Conservation (phyloP, 2,329 filamentous ascomycete genomes). For the Nigrospora osmanthi region DNA sequence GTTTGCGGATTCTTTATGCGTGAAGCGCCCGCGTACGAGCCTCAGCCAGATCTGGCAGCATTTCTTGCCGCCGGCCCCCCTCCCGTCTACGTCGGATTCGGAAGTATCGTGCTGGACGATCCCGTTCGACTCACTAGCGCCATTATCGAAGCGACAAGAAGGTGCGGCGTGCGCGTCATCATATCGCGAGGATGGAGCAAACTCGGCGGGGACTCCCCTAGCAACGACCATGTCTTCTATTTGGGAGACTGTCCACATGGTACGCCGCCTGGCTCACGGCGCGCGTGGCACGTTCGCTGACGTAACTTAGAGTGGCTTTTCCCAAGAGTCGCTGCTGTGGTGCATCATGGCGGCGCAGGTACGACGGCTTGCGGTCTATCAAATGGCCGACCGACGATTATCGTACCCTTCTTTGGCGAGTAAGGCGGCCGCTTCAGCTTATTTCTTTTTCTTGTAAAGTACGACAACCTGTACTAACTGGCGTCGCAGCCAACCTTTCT, state of each 20-base stretch:
- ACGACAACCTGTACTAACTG: no score
- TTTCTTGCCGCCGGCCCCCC: conserved; percentile 61
- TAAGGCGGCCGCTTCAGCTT: conserved; percentile 9
- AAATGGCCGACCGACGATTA: conserved; percentile 52
- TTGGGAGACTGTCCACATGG: conserved; percentile 53
- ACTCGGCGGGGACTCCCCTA: conserved; percentile 37
- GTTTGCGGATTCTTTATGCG: conserved; percentile 73
- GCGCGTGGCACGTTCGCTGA: no score
- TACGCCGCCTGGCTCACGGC: no score
- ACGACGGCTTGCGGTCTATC: conserved; percentile 57
- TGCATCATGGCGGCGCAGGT: conserved; percentile 59
- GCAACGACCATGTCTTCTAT: conserved; percentile 44
- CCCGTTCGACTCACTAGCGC: conserved; percentile 48
- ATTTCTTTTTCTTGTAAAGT: no score
- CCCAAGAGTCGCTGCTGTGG: conserved; percentile 46
- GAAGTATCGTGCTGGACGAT: conserved; percentile 65
- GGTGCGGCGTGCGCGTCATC: conserved; percentile 50
- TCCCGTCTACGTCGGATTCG: conserved; percentile 77
- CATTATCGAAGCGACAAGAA: conserved; percentile 50
- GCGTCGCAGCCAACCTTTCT: conserved; percentile 26
- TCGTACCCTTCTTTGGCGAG: conserved; percentile 61
- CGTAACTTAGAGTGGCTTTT: conserved; percentile 47
- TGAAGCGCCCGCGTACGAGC: conserved; percentile 56
- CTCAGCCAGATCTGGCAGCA: conserved; percentile 53
- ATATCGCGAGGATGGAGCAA: conserved; percentile 60